phyloP scores from a whole-genome alignment of 208 protist species.

The Leishmania tropica region DNA sequence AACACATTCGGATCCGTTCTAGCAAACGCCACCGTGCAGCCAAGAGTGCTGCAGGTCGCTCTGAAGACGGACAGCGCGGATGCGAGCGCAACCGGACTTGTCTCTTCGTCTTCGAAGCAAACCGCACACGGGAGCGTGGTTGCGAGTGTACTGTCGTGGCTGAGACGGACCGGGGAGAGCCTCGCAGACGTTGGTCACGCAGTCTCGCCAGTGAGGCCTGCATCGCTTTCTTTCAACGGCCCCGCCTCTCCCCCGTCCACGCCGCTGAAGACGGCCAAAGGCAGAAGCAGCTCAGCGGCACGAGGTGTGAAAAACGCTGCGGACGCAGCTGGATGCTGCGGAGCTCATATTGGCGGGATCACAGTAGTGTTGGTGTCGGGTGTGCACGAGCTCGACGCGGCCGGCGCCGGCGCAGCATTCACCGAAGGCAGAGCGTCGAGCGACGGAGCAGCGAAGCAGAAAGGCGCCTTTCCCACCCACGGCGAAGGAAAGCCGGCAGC shows the following conservation, averaged over 20 bases:
- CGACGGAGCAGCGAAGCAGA: background rate
- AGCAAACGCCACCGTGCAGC: constrained; percentile 39
- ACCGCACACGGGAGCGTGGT: background rate
- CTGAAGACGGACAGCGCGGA: constrained; percentile 11
- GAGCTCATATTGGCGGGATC: constrained; percentile 35
- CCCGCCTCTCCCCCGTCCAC: constrained; percentile 12
- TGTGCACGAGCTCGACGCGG: constrained; percentile 22
- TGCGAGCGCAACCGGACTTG: background rate
- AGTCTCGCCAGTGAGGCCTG: background rate
- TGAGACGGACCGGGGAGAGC: constrained; percentile 11
- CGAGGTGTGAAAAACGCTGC: constrained; percentile 12
- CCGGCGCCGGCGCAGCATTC: background rate
- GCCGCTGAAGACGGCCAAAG: constrained; percentile 1
- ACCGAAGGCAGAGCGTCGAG: background rate
- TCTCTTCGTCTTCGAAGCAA: background rate
- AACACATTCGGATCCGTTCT: constrained; percentile 30
- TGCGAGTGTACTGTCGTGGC: constrained; percentile 16
- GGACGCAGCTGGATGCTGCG: constrained; percentile 28
- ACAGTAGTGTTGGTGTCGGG: constrained; percentile 42
- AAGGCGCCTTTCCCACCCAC: background rate
- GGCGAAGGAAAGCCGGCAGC: background rate
- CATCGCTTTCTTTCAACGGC: constrained; percentile 1
- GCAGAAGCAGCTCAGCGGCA: constrained; percentile 11
- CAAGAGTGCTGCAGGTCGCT: constrained; percentile 11
- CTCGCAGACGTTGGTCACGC: constrained; percentile 27